Conservation (phyloP, 2,329 filamentous ascomycete species). For the Paradendryphiella salina region DNA sequence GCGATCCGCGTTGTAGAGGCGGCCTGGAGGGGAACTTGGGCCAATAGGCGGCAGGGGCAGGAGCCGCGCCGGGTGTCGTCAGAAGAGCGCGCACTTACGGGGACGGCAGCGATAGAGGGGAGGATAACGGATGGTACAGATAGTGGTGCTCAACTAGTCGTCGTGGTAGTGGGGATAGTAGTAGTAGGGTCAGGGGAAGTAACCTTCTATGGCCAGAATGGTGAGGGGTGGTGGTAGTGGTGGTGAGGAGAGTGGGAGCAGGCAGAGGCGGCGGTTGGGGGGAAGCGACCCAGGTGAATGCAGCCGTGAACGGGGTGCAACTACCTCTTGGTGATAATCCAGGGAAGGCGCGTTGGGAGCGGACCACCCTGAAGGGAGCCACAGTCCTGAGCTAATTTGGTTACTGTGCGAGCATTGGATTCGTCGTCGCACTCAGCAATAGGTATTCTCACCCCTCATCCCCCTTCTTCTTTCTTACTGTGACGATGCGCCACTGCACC, state of each 20-base stretch:
- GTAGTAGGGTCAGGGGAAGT: neutral
- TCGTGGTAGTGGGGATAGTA: neutral
- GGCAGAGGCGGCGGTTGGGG: constrained; percentile 1
- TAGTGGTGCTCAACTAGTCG: constrained; percentile 3
- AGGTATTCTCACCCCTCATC: constrained; percentile 15
- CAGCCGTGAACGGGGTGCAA: constrained; percentile 14
- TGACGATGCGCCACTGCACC: neutral
- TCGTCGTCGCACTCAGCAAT: constrained; percentile 17
- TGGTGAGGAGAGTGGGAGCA: constrained; percentile 8
- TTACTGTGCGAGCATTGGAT: constrained; percentile 21
- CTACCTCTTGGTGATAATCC: constrained; percentile 6
- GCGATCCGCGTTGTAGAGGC: constrained; percentile 22
- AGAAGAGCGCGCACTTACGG: constrained; percentile 1
- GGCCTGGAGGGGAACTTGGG: constrained; percentile 12
- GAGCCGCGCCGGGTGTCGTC: constrained; percentile 14
- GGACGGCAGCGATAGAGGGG: neutral
- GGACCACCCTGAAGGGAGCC: constrained; percentile 3
- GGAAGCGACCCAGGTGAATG: constrained; percentile 1
- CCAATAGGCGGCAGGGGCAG: constrained; percentile 24
- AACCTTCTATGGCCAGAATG: neutral
- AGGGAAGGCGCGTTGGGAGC: constrained; percentile 20
- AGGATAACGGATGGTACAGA: neutral
- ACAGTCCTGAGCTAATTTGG: constrained; percentile 26
- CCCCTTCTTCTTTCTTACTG: neutral
- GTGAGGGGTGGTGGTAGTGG: neutral